Evolutionary conservation across 139 green algal species (phyloP).

Genomic region (Micractinium conductrix): DNA sequence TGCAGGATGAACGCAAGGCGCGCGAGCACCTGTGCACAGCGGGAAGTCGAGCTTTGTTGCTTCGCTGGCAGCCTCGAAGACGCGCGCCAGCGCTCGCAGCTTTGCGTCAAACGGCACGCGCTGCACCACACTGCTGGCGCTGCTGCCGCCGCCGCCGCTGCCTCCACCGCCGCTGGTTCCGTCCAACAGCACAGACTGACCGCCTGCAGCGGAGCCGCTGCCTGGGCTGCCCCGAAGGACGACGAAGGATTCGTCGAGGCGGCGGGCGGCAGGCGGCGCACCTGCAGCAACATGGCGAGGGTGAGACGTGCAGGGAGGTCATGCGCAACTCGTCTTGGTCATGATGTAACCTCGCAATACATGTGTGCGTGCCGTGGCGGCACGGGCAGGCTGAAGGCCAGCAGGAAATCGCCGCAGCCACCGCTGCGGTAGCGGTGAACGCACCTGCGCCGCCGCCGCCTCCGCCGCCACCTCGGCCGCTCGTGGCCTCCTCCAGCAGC

Average conservation of each 20-base stretch:
- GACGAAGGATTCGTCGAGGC: constrained; percentile 83
- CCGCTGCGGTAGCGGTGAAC: no score
- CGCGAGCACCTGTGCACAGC: no score
- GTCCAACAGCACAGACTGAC: not conserved
- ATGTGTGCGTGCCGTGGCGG: no score
- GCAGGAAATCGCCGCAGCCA: no score
- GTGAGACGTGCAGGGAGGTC: no score
- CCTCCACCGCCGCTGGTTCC: not conserved
- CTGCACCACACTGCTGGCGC: not conserved
- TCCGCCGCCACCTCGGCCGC: not conserved
- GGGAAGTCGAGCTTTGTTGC: constrained; percentile 78
- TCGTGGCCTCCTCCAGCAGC: constrained; percentile 56
- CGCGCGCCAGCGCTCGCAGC: constrained; percentile 57
- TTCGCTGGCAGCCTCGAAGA: constrained; percentile 75
- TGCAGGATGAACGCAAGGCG: no score
- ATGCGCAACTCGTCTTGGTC: no score
- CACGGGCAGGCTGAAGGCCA: no score
- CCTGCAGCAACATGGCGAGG: no score
- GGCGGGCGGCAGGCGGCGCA: constrained; percentile 16
- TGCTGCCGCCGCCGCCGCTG: not conserved
- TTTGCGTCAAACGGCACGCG: constrained; percentile 61
- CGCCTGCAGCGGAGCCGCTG: constrained; percentile 24
- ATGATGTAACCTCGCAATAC: no score
- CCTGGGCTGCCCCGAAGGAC: constrained; percentile 45
- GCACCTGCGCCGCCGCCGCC: not conserved